Evolutionary conservation across 495 filamentous ascomycete genomes (phyloP), one percentile per base, ranked within the genome.

Genomic region (Xylaria longipes): DNA sequence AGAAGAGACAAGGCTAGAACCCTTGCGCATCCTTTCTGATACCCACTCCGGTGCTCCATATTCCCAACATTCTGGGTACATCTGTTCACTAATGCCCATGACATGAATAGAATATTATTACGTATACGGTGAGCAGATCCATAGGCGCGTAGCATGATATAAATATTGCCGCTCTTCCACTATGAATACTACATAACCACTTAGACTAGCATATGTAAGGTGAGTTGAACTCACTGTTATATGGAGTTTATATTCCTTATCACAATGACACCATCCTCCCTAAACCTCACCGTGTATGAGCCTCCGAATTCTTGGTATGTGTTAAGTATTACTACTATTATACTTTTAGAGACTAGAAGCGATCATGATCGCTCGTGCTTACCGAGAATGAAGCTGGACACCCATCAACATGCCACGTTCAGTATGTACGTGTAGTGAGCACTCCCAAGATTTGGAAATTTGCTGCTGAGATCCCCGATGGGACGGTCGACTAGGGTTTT

Each of bases 41-140:
- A 70, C 72, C 71, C 74, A 71, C 74, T 58, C 56, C 68, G 65
- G 43, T 70, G 68, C 72, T 75, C 73, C 65, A 76, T 76, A 68
- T 68, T 75, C 77, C 77, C 75, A 79, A 75, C 73, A 77, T 79
- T 73, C 73, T 75, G 73, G 75, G 73, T 72, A 71, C 57, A 72
- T 72, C 71, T 73, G 48, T 25, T 27, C 35, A 33, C 46, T 73
- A 65, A 61, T 57, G 68, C 60, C 65, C 37, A 37, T 48, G 61
- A 62, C 50, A 71, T 66, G 56, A 57, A 71, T 50, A 29, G 31
- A 50, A 65, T 50, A 60, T 58, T 48, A 65, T 37, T 12, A 66
- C n/a, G n/a, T n/a, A n/a, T n/a, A n/a, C 22, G 22, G 20, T 52
- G n/a, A 56, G 27, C 45, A 56, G 35, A 31, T 45, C n/a, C n/a